Base-by-base conservation (phyloP, 495 filamentous ascomycete species). In the Talaromyces wortmannii region DNA sequence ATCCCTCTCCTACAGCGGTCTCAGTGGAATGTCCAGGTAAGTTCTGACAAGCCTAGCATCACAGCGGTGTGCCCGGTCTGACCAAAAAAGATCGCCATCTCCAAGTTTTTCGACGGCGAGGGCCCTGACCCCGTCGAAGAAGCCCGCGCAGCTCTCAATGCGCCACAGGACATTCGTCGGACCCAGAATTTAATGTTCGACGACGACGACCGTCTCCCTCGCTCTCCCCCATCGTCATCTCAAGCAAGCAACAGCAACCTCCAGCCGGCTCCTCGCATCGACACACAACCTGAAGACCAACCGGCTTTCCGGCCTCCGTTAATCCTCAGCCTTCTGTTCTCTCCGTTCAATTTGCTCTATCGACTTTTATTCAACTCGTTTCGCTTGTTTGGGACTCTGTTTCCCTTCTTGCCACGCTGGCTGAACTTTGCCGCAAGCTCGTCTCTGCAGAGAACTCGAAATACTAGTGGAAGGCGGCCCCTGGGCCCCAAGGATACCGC, bases 101-200 rank as follows among this genome's bases (percentile, higher is more conserved):
- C 94, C 49, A 92, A 92, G 63, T 97, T 97, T 82, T 98, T 97
- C 65, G 94, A 97, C 66, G 94, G 95, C 50, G 95, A 97, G 70
- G 83, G 86, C 5, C 81, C 89, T 36, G 89, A 96, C 64, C 86
- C 83, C 5, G 74, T 92, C 6, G 89, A 89, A 59, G 88, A 90
- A 72, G 86, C 89, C 56, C 75, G 85, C 50, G 81, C 85, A 36
- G 79, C 84, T 30, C 59, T 81, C 32, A 72, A 84, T 40, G 64
- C 75, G 45, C 63, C 81, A n/a, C 72, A 75, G 56, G 67, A 79
- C 18, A 68, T 73, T 7, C 76, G 87, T 36, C 83, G 83, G 55
- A 69, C 72, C 12, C 69, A 72, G 55, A 78, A 78, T 49, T 57
- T 78, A 36, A 68, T 76, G 73, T 71, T 60, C 33, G 91, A 95